These are phyloP conservation scores for Raddia distichophylla DNA, from an alignment of 176 grass and related monocot species.

Conservation along the genomic window DNA sequence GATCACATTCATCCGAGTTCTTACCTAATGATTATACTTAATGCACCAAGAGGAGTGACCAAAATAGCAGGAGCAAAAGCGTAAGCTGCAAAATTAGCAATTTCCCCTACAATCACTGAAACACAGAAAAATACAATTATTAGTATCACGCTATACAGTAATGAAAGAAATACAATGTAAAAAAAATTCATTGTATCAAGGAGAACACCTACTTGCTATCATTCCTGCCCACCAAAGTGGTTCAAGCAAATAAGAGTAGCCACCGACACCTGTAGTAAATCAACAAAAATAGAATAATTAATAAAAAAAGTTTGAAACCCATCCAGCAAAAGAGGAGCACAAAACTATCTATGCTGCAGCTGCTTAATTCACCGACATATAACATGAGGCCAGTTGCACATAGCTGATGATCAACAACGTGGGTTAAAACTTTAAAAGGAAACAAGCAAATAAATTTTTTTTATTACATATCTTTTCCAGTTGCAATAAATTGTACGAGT, in stretches of 20 bases:
- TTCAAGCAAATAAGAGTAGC: conserved; percentile 95
- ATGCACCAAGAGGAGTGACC: conserved; percentile 96
- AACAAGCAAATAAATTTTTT: not conserved
- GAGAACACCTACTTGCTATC: conserved; percentile 75
- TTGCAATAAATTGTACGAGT: not conserved
- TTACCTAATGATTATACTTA: conserved; percentile 96
- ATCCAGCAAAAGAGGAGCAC: not conserved
- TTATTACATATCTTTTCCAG: not conserved
- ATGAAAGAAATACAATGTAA: conserved; percentile 1
- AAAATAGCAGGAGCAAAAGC: conserved; percentile 98
- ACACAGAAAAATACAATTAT: conserved; percentile 15
- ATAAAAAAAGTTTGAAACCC: not conserved
- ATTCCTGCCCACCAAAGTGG: conserved; percentile 96
- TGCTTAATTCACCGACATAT: not conserved
- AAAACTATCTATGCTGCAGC: not conserved
- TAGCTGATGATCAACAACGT: not conserved
- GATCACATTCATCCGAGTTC: not conserved
- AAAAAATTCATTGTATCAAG: conserved; percentile 12
- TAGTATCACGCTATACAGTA: not conserved
- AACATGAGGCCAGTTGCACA: not conserved
- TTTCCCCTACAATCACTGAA: conserved; percentile 97
- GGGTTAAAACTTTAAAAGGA: not conserved
- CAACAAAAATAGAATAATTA: conserved; percentile 12
- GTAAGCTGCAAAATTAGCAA: conserved; percentile 94
- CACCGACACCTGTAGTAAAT: conserved; percentile 77